phyloP scores from a whole-genome alignment of 192 early-diverging fungal species.

The Podila horticola region DNA sequence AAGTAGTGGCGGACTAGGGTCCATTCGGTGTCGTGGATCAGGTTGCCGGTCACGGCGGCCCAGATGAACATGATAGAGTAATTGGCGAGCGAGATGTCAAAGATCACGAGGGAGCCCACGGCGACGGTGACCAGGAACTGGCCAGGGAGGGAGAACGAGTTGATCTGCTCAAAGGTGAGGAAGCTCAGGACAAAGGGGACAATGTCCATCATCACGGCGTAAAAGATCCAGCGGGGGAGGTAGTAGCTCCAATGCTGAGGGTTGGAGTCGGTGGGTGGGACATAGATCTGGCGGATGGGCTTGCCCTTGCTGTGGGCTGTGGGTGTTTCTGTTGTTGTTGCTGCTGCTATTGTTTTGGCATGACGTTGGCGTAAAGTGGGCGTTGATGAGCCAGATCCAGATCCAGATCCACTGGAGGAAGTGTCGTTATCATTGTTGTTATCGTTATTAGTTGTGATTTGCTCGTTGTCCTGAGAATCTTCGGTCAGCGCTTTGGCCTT shows the following conservation, averaged over 20 bases:
- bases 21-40: slow-evolving; percentile 47
- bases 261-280: slow-evolving; percentile 24
- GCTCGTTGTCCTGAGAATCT: not conserved
- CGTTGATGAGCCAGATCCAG: not conserved
- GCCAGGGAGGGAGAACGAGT: slow-evolving; percentile 14
- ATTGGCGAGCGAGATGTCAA: slow-evolving; percentile 36
- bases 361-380: not conserved
- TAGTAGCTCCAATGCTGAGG: slow-evolving; percentile 46
- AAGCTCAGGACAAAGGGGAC: slow-evolving; percentile 32
- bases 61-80: slow-evolving; percentile 49
- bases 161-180: slow-evolving; percentile 29
- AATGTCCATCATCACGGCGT: slow-evolving; percentile 22
- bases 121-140: slow-evolving; percentile 4
- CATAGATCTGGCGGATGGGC: slow-evolving; percentile 30
- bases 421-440: not conserved
- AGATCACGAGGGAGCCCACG: slow-evolving; percentile 29
- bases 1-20: slow-evolving; percentile 43
- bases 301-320: slow-evolving; percentile 10
- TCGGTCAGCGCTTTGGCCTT: not conserved
- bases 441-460: not conserved
- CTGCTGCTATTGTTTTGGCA: not conserved
- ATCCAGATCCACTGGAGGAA: not conserved
- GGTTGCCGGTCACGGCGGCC: slow-evolving; percentile 24
- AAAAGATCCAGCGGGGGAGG: slow-evolving; percentile 45
- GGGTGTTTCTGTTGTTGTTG: not conserved